Evolutionary conservation across 495 filamentous ascomycete genomes (phyloP), one percentile per base, ranked within the genome.

Genomic region (Penicillium mononematosum): DNA sequence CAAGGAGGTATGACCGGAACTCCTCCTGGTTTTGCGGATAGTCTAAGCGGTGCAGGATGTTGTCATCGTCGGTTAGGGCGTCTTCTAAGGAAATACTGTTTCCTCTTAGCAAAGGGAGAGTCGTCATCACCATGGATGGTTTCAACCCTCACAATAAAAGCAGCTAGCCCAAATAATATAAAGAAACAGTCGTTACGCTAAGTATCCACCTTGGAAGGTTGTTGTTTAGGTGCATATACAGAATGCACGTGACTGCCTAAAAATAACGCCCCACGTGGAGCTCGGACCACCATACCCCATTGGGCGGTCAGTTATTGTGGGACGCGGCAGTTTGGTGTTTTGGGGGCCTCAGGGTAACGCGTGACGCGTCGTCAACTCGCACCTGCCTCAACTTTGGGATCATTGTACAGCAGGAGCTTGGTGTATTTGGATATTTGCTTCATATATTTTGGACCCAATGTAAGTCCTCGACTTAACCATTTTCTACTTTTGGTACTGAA

Each of bases 261-360:
- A 43, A 20, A 43, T 43, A 43, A 19, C 9, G 10, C 29, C 29
- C 29, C 29, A 31, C 29, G 2, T 43, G 19, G 9, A 43, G 44
- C 25, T 46, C 10, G 7, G 44, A 17, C 14, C 44, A 29, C 14
- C 25, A 29, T 47, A 10, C 24, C 45, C n/a, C 16, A 59, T 52
- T 55, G 50, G 62, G 58, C 48, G 58, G 62, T 47, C 65, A 71
- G 31, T 17, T 17, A 75, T 69, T 71, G 71, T 71, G 56, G 24
- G n/a, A 25, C 74, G 74, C 58, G 74, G 52, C 60, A 57, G 45
- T 75, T 76, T 76, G 74, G 72, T 72, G 73, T 70, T 53, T 29
- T 20, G 38, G 39, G 39, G 44, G 50, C 50, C 58, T 56, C 41
- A 66, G 58, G 61, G 56, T 56, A 56, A 54, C 59, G 59, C 56